These are phyloP conservation scores for Dothideomycetes sp. DNA, from an alignment of 2,329 filamentous ascomycete genomes.

Conservation along the genomic window DNA sequence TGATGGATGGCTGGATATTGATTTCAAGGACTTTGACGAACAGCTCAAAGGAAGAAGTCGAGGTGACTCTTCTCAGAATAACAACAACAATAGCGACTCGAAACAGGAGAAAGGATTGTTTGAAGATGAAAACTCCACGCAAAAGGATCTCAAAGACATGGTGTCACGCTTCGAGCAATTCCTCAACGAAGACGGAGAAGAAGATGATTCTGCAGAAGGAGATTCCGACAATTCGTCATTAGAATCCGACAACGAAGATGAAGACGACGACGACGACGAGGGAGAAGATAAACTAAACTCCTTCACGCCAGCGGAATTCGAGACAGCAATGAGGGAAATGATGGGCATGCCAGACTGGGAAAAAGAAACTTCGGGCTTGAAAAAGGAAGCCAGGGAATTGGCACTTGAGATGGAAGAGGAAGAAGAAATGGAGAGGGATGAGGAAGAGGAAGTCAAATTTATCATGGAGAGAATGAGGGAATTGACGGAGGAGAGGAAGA, in stretches of 20 bases:
- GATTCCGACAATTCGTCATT: slow-evolving; percentile 35
- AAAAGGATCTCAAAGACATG: slow-evolving; percentile 77
- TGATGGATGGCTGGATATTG: slow-evolving; percentile 86
- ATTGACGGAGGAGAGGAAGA: slow-evolving; percentile 50
- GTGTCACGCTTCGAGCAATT: slow-evolving; percentile 85
- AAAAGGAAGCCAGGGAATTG: slow-evolving; percentile 27
- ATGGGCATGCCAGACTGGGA: slow-evolving; percentile 56
- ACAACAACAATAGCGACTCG: slow-evolving; percentile 19
- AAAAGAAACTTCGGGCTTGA: slow-evolving; percentile 24
- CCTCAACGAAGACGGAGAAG: slow-evolving; percentile 79
- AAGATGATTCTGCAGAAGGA: slow-evolving; percentile 61
- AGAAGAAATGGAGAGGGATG: slow-evolving; percentile 34
- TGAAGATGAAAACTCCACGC: slow-evolving; percentile 56
- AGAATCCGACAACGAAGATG: slow-evolving; percentile 20
- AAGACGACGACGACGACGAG: slow-evolving; percentile 21
- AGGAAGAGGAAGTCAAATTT: slow-evolving; percentile 54
- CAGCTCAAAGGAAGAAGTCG: slow-evolving; percentile 55
- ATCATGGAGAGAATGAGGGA: slow-evolving; percentile 62
- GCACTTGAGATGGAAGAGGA: slow-evolving; percentile 35
- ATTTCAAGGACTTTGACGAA: slow-evolving; percentile 78
- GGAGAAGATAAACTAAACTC: slow-evolving; percentile 66
- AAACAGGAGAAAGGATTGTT: slow-evolving; percentile 31
- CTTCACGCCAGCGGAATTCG: slow-evolving; percentile 78
- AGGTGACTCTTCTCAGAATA: slow-evolving; percentile 9
- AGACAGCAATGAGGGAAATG: slow-evolving; percentile 84